Evolutionary conservation across 148 eudicot genomes (phyloP), one percentile per base, ranked within the genome.

Genomic region (Amaranthus hypochondriacus): DNA sequence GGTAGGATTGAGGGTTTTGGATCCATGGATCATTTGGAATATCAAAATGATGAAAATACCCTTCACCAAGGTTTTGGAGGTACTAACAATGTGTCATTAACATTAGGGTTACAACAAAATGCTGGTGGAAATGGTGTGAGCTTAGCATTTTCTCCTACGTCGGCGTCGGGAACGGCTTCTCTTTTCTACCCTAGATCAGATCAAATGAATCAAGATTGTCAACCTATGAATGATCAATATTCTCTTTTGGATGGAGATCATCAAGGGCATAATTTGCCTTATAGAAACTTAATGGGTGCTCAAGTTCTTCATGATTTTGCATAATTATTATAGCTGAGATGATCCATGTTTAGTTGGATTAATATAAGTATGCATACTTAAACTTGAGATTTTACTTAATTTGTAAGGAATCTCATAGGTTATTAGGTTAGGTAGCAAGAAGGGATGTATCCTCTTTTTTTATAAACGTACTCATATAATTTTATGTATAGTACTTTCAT

Each of bases 221-320:
- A 85, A 66, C 81, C 79, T 42, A 93, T 80, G 39, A 28, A 28
- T 62, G 76, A 86, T 58, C 76, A 86, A 28, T 92, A 85, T 76
- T 85, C 92, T 9, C 82, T 92, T 8, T 77, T 92, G 82, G 97
- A 92, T 21, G 85, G 82, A 9, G 91, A 87, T 79, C 79, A 83
- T 76, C 79, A 82, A 79, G 85, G 76, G 47, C 96, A 89, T 18
- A 66, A 82, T 53, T 78, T 92, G 84, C 99, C 96, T 12, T 96
- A 90, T 18, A 83, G 96, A 70, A 96, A 90, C 77, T 80, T 96
- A 83, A 86, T 96, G 92, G 96, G 89, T 64, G 92, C 99, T 39
- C 99, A 96, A 76, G 73, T 96, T 77, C 92, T 92, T 57, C 89
- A 90, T 84, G 97, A 96, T 80, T 85, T 88, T 73, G 87, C 95